Evolutionary conservation across 2,329 filamentous ascomycete species (phyloP), one percentile per base, ranked within the genome.

Genomic region (Stenocarpella maydis): DNA sequence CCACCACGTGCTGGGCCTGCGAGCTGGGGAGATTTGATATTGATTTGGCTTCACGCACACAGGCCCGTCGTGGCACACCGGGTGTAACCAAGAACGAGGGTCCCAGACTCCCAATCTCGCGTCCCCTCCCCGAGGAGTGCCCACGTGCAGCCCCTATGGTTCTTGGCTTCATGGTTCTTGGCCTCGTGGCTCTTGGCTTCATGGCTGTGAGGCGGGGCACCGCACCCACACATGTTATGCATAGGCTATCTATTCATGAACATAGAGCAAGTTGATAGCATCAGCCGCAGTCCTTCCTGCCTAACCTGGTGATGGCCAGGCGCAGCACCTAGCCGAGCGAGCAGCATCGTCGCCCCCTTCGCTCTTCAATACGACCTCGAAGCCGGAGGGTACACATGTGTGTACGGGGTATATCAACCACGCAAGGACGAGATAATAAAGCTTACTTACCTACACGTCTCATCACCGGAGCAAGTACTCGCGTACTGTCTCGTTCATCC

Each of bases 221-320:
- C 58, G 43, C 58, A 49, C 58, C 58, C 58, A 63, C 49, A 63
- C 37, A 63, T 63, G 58, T 49, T 63, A 63, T 63, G 58, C 41
- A 14, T 28, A 63, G 49, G 37, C 49, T 49, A 43, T 41, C 28
- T 49, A 49, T 49, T 24, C 28, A 63, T 63, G 37, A 43, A 63
- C 28, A 63, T 63, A 49, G 58, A 63, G 58, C 9, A 34, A 34
- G 31, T 34, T 4, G 43, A 7, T 19, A 28, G 49, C 12, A 28
- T 14, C 28, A 37, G 43, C 28, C 58, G 58, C 58, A 63, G 41
- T 61, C 58, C 43, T 28, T 49, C 49, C 37, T 49, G 28, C 26
- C 34, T 9, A 63, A 28, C 58, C 43, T 63, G 41, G 58, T 63
- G 58, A 49, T 63, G 49, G 24, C 28, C 4, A 63, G 43, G 58